These are phyloP conservation scores for Blepharisma japonicum DNA, from an alignment of 73 alveolate species.

Conservation along the genomic window DNA sequence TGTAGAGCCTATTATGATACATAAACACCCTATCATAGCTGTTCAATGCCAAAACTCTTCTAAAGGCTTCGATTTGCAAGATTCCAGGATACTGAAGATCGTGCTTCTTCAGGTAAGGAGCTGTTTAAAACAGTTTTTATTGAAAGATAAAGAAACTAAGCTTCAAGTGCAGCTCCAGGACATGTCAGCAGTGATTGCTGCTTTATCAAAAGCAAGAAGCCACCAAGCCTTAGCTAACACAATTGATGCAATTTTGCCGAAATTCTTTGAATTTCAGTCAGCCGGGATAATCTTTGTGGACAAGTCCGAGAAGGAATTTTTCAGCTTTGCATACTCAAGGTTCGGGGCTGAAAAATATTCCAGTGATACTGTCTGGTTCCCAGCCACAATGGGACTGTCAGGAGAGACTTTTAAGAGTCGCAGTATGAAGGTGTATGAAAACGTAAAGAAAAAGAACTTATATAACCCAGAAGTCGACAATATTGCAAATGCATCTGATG, in stretches of 20 bases:
- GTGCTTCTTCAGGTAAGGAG: not conserved
- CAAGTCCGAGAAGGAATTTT: not conserved
- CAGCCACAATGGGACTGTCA: not conserved
- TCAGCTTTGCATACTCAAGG: not conserved
- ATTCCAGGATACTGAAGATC: not conserved
- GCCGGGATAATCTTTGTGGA: slow-evolving; percentile 20
- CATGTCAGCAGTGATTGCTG: not conserved
- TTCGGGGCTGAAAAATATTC: not conserved
- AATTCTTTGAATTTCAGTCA: slow-evolving; percentile 10
- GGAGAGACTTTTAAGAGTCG: slow-evolving; percentile 13
- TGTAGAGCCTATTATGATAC: not conserved
- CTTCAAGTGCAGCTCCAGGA: not conserved
- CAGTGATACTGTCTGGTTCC: not conserved
- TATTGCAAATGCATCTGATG: not conserved
- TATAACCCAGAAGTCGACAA: slow-evolving; percentile 8
- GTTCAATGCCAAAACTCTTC: not conserved
- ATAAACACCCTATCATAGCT: not conserved
- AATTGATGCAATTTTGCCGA: not conserved
- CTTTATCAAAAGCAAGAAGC: slow-evolving; percentile 11
- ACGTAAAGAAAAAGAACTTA: not conserved
- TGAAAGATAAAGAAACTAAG: not conserved
- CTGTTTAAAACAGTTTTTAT: not conserved
- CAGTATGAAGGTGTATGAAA: slow-evolving; percentile 1
- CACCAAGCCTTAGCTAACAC: slow-evolving; percentile 19
- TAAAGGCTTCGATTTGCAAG: not conserved